Percentiles rank a stretch among this genome's conserved stretches.
Conservation (phyloP, 2,329 filamentous ascomycete species). For the Paracoccidioides brasiliensis region DNA sequence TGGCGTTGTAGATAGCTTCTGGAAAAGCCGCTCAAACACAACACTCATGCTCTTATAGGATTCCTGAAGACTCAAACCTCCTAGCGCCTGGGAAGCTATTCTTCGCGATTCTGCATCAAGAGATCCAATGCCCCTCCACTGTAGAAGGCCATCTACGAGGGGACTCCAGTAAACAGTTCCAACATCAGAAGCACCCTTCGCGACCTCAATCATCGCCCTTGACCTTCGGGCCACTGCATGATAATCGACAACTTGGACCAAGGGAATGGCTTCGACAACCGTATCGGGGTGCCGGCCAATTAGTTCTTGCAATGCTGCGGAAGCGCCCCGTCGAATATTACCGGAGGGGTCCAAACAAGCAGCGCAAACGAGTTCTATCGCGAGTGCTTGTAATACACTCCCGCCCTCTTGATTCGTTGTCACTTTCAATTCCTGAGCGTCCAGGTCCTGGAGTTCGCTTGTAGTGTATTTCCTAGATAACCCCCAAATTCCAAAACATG, state of each 20-base stretch:
- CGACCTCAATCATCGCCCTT: constrained; percentile 67
- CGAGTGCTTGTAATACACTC: constrained; percentile 59
- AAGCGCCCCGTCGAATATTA: constrained; percentile 85
- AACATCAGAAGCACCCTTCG: constrained; percentile 53
- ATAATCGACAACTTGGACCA: constrained; percentile 88
- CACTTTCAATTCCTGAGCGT: constrained; percentile 22
- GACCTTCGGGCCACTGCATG: constrained; percentile 81
- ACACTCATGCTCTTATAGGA: constrained; percentile 19
- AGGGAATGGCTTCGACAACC: constrained; percentile 63
- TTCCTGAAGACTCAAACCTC: constrained; percentile 29
- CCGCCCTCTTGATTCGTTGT: constrained; percentile 18
- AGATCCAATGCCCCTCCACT: constrained; percentile 82
- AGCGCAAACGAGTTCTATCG: constrained; percentile 65
- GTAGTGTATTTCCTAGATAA: constrained; percentile 78
- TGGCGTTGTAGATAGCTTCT: constrained; percentile 25
- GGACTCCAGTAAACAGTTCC: constrained; percentile 52
- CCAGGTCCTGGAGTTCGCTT: constrained; percentile 55
- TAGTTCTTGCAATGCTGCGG: constrained; percentile 85
- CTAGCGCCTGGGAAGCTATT: constrained; percentile 57
- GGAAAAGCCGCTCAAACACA: constrained; percentile 22
- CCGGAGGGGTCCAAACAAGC: constrained; percentile 81
- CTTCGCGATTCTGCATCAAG: constrained; percentile 61
- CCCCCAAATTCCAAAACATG: constrained; percentile 93
- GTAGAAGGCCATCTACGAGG: constrained; percentile 56
- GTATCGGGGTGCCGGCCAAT: constrained; percentile 85